Evolutionary conservation across 345 rosid species (phyloP).

Genomic region (Brassica napus): DNA sequence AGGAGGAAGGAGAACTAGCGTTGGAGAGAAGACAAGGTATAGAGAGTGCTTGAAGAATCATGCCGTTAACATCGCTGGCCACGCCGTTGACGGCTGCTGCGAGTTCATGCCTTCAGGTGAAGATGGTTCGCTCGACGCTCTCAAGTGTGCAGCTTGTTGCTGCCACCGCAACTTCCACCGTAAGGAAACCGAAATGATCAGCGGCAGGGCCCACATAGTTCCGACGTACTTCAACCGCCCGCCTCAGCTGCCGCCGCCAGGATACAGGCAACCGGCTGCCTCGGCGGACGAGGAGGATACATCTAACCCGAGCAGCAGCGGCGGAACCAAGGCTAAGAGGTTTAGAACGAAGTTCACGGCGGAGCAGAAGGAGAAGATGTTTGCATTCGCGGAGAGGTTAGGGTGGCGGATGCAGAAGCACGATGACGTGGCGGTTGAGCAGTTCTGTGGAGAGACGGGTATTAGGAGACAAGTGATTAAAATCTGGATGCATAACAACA

Average conservation of each 20-base stretch:
- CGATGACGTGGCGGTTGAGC: constrained; percentile 77
- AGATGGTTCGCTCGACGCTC: constrained; percentile 76
- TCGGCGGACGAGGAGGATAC: constrained; percentile 72
- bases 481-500: constrained; percentile 99
- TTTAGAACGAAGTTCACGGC: constrained; percentile 73
- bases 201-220: constrained; percentile 45
- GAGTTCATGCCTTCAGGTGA: constrained; percentile 92
- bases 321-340: constrained; percentile 56
- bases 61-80: constrained; percentile 79
- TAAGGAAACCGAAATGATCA: constrained; percentile 50
- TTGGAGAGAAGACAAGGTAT: constrained; percentile 47
- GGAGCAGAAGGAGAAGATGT: constrained; percentile 89
- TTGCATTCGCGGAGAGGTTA: constrained; percentile 70
- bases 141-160: constrained; percentile 90
- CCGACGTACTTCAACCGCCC: constrained; percentile 69
- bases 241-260: constrained; percentile 60
- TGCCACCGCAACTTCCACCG: constrained; percentile 99
- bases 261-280: constrained; percentile 46
- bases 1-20: constrained; percentile 18
- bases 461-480: constrained; percentile 83
- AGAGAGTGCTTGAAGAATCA: constrained; percentile 91
- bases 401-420: constrained; percentile 94
- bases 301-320: constrained; percentile 87
- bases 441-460: constrained; percentile 77
- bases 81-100: constrained; percentile 91